A percentile compares a stretch with the other conserved stretches of the same genome.
Evolutionary conservation across 169 alveolate species (phyloP).

Genomic region (Amoebophrya sp.): DNA sequence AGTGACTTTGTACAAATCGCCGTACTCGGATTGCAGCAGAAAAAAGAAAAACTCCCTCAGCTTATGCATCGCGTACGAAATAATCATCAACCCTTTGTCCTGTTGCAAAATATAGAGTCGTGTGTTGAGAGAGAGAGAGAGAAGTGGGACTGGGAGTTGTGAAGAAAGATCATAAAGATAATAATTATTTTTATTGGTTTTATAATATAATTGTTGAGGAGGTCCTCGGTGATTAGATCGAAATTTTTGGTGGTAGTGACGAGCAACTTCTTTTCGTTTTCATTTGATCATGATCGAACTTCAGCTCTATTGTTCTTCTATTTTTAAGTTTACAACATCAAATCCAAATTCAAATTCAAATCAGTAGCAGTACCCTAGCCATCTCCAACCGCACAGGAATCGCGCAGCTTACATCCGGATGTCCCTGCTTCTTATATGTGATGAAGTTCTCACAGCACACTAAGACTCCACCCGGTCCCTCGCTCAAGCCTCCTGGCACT

Average conservation of each 20-base stretch:
- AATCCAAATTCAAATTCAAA: too few species aligned
- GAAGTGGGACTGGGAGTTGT: too few species aligned
- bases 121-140: background rate
- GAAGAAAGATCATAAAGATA: too few species aligned
- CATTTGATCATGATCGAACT: too few species aligned
- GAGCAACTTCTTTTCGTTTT: too few species aligned
- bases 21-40: slow-evolving; percentile 86
- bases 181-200: too few species aligned
- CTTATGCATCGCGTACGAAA: slow-evolving; percentile 78
- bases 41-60: slow-evolving; percentile 86
- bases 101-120: background rate
- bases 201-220: too few species aligned
- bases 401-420: slow-evolving; percentile 80
- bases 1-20: slow-evolving; percentile 85
- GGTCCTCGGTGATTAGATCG: too few species aligned
- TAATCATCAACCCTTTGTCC: slow-evolving; percentile 62
- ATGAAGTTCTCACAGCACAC: slow-evolving; percentile 89
- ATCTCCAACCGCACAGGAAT: slow-evolving; percentile 88
- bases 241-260: too few species aligned
- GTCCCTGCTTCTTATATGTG: slow-evolving; percentile 76
- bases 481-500: slow-evolving; percentile 61
- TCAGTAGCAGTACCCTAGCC: slow-evolving; percentile 67
- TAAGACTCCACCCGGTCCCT: slow-evolving; percentile 95
- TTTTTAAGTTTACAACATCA: too few species aligned
- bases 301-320: too few species aligned